phyloP scores from a whole-genome alignment of 495 filamentous ascomycete species.

The Immersiella caudata region DNA sequence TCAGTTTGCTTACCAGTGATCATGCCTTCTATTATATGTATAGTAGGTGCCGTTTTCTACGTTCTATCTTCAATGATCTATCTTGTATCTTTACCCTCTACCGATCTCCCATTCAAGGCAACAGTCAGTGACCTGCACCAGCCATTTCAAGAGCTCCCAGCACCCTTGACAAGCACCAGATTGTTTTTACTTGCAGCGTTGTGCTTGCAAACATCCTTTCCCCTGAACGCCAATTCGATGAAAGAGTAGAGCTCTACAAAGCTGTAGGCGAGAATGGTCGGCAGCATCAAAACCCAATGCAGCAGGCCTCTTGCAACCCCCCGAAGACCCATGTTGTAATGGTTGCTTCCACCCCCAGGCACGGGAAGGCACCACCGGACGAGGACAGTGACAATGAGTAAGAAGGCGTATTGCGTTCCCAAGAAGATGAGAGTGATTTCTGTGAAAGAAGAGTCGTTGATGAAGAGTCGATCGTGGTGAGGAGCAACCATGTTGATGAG shows the following conservation, averaged over 20 bases:
- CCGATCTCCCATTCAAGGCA: too few relatives aligned
- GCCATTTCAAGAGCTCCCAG: conserved; percentile 9
- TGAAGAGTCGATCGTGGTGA: not conserved
- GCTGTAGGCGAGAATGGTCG: conserved; percentile 17
- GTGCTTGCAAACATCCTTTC: conserved; percentile 21
- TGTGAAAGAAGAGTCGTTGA: conserved; percentile 8
- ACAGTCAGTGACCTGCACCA: too few relatives aligned
- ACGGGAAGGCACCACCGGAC: conserved; percentile 9
- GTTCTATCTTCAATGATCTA: too few relatives aligned
- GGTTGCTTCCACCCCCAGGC: not conserved
- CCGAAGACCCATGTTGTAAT: conserved; percentile 5
- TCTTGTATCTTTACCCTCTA: too few relatives aligned
- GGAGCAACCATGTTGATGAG: conserved; percentile 8
- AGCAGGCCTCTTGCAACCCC: conserved; percentile 15
- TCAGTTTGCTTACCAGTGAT: too few relatives aligned
- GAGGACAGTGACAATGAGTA: not conserved
- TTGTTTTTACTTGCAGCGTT: conserved; percentile 21
- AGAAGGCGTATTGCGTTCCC: not conserved
- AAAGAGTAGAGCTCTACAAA: conserved; percentile 19
- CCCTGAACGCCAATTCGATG: conserved; percentile 18
- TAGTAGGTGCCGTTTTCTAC: too few relatives aligned
- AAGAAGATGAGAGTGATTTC: not conserved
- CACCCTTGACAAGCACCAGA: conserved; percentile 15
- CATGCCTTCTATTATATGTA: too few relatives aligned
- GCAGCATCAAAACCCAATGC: conserved; percentile 19